Base-by-base conservation (phyloP, 768 basidiomycete genomes). In the Leccinum barrowsii region DNA sequence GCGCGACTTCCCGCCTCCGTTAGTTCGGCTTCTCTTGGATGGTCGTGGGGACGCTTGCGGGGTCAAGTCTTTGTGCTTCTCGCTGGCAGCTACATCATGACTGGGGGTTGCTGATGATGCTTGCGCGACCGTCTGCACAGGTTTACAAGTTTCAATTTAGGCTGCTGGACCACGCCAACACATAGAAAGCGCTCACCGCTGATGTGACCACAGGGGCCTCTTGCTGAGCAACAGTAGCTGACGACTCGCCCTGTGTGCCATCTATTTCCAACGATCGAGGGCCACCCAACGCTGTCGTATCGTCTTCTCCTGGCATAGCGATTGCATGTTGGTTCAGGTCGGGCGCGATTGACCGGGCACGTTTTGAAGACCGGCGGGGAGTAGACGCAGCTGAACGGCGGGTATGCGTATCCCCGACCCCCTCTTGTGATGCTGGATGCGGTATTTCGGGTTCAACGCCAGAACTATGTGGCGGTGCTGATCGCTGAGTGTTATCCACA, bases 11-110 rank as follows among this genome's bases (percentile, higher is more conserved):
- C 52, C 57, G 10, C 59, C 30, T n/a, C 52, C 55, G 17, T 53
- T 54, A 7, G 60, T 56, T 32, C 71, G 61, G 28, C 52, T 61
- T 46, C 65, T 63, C 42, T 73, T 70, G 26, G 66, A 65, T 12
- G 64, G 49, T 34, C 70, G 62, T 19, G 61, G 52, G 21, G 59
- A 54, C 10, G 37, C 42, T 15, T 53, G 40, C 6, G 37, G 46
- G 22, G 54, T 26, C 12, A 56, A 30, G 26, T 52, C 37, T 54
- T 61, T 63, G 40, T 66, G 63, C 32, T 68, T 67, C 55, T 63
- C 55, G 35, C 58, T 46, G 56, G 42, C 15, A 15, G 30, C 53
- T 15, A 11, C 28, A n/a, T 49, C 26, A 42, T 5, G 46, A 46
- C 21, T 34, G 19, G 42, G 28, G 54, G 32, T 55, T 15, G 28